Conservation (phyloP, 352 stramenopile species). For the Pythium phragmitis region DNA sequence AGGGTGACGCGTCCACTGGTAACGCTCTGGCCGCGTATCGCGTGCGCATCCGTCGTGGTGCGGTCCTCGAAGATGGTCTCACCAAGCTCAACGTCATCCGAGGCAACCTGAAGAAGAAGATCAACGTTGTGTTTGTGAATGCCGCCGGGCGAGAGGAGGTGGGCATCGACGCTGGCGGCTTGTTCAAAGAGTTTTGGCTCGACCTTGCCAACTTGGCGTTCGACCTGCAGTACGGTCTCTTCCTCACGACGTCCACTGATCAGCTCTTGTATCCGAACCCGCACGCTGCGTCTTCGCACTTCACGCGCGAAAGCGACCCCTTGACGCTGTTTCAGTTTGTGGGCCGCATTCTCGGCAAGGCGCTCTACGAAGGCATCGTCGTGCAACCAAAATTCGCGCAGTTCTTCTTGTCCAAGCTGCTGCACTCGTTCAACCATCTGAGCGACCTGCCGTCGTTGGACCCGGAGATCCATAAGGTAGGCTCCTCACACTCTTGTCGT, state of each 20-base stretch:
- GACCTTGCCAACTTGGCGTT: conserved; percentile 91
- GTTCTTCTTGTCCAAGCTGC: conserved; percentile 94
- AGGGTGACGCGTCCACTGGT: conserved; percentile 33
- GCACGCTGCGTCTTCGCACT: conserved; percentile 81
- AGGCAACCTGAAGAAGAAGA: conserved; percentile 83
- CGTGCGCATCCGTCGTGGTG: conserved; percentile 61
- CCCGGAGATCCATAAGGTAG: conserved; percentile 91
- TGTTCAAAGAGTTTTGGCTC: conserved; percentile 98
- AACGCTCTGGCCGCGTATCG: conserved; percentile 36
- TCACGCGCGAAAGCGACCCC: conserved; percentile 70
- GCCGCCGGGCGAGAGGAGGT: conserved; percentile 89
- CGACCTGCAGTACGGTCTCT: conserved; percentile 90
- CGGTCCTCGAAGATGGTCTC: conserved; percentile 89
- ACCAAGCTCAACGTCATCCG: conserved; percentile 82
- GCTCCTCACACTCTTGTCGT: neutral
- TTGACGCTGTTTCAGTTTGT: conserved; percentile 95
- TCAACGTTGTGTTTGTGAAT: conserved; percentile 87
- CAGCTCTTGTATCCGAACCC: conserved; percentile 95
- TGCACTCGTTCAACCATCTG: conserved; percentile 70
- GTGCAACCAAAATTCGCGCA: conserved; percentile 95
- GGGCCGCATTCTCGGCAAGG: conserved; percentile 94
- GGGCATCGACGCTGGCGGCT: conserved; percentile 94
- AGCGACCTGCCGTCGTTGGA: conserved; percentile 94
- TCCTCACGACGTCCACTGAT: conserved; percentile 56
- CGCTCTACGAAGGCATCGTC: conserved; percentile 95